Percentiles rank a stretch among this genome's conserved stretches.
phyloP scores from a whole-genome alignment of 2,329 filamentous ascomycete species.

The Stromatinia cepivora region DNA sequence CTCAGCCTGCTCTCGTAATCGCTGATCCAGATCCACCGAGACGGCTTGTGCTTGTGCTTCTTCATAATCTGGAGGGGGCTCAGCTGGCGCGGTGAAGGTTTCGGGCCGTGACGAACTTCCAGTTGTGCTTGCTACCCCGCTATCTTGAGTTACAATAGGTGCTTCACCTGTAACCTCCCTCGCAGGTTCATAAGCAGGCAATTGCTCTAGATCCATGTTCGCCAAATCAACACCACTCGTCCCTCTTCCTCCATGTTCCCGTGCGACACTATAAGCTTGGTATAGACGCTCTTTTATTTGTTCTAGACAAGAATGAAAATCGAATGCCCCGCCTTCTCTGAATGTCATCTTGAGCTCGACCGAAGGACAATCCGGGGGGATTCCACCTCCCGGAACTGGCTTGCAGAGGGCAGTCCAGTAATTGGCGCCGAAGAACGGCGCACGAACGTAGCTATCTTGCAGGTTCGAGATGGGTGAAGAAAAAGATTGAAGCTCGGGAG shows the following conservation, averaged over 20 bases:
- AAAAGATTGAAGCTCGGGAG: conserved; percentile 74
- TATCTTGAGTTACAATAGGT: conserved; percentile 31
- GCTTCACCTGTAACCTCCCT: conserved; percentile 31
- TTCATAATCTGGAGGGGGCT: conserved; percentile 89
- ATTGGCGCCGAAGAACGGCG: conserved; percentile 91
- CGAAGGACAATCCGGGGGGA: conserved; percentile 70
- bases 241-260: conserved; percentile 61
- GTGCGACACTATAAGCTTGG: conserved; percentile 74
- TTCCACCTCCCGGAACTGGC: conserved; percentile 79
- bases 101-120: conserved; percentile 25
- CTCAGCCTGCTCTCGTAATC: conserved; percentile 72
- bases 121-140: conserved; percentile 26
- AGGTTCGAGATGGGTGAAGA: conserved; percentile 85
- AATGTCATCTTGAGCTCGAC: conserved; percentile 85
- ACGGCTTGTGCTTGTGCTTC: conserved; percentile 77
- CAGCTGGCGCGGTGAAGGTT: conserved; percentile 52
- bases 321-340: conserved; percentile 91
- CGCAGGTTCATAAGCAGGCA: conserved; percentile 79
- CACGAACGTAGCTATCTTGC: conserved; percentile 80
- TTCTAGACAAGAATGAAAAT: conserved; percentile 82
- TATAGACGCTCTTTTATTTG: conserved; percentile 79
- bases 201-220: conserved; percentile 76
- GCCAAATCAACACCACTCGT: conserved; percentile 53
- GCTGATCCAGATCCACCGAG: conserved; percentile 61
- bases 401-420: conserved; percentile 80